Evolutionary conservation across 495 filamentous ascomycete genomes (phyloP).

Genomic region (Cercophora newfieldiana): DNA sequence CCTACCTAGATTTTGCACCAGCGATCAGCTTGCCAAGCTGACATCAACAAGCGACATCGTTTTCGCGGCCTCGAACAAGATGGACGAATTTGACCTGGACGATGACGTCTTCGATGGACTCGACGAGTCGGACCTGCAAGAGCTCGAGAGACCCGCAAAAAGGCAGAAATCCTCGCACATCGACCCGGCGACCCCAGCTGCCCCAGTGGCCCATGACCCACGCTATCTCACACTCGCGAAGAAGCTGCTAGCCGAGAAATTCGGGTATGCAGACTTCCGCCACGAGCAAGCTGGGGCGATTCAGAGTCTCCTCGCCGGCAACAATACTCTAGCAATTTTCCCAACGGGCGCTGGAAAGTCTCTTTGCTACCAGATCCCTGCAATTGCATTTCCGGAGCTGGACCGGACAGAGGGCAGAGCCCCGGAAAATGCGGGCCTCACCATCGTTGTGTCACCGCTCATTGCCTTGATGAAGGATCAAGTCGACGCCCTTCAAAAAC

Average conservation of each 20-base stretch:
- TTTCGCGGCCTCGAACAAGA: not conserved
- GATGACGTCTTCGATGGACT: constrained; percentile 27
- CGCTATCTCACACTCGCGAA: constrained; percentile 16
- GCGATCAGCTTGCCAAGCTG: not conserved
- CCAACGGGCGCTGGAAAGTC: constrained; percentile 63
- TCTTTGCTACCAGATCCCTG: constrained; percentile 57
- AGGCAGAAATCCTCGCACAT: constrained; percentile 3
- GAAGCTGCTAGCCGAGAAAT: constrained; percentile 41
- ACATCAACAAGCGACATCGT: not conserved
- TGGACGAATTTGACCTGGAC: constrained; percentile 23
- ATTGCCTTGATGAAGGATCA: constrained; percentile 63
- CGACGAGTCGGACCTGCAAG: constrained; percentile 22
- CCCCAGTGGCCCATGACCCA: not conserved
- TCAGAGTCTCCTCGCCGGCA: constrained; percentile 45
- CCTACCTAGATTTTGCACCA: not conserved
- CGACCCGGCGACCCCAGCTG: not conserved
- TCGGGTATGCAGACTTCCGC: constrained; percentile 50
- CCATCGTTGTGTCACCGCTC: constrained; percentile 56
- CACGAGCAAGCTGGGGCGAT: constrained; percentile 58
- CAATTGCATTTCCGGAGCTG: constrained; percentile 51
- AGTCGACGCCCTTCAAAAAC: constrained; percentile 50
- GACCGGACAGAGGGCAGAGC: constrained; percentile 35
- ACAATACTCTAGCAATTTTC: constrained; percentile 56
- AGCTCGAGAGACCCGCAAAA: constrained; percentile 23
- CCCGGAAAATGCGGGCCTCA: constrained; percentile 43